Conservation (phyloP, 257 asterid species). For the Plectranthus barbatus region DNA sequence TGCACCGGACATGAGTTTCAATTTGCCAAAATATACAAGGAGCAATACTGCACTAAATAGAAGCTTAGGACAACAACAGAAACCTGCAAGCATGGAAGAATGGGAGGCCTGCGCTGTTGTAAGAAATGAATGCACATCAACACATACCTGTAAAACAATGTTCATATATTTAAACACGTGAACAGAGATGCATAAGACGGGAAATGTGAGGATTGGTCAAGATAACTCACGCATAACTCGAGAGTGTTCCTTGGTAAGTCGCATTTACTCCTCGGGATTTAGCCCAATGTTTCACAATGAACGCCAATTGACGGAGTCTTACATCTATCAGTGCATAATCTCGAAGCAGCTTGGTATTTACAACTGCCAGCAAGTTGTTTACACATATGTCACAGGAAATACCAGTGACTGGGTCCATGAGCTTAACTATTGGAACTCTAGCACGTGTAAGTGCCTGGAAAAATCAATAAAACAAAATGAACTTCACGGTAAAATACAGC, state of each 20-base stretch:
- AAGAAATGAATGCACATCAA: constrained; percentile 96
- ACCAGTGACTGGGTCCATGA: constrained; percentile 88
- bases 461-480: constrained; percentile 2
- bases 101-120: constrained; percentile 87
- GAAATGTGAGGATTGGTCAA: constrained; percentile 2
- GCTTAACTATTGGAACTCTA: constrained; percentile 93
- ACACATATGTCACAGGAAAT: constrained; percentile 87
- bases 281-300: constrained; percentile 97
- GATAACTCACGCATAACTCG: constrained; percentile 90
- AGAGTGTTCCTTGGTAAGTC: constrained; percentile 91
- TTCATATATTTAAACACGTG: constrained; percentile 14
- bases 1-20: not conserved
- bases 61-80: constrained; percentile 5
- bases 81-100: constrained; percentile 98
- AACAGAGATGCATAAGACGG: not conserved
- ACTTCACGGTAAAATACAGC: not conserved
- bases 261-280: constrained; percentile 82
- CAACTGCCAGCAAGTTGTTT: constrained; percentile 87
- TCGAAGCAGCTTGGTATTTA: constrained; percentile 78
- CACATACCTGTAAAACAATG: constrained; percentile 66
- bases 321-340: constrained; percentile 81
- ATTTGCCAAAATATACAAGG: not conserved
- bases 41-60: not conserved
- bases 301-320: constrained; percentile 83
- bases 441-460: constrained; percentile 96